phyloP scores from a whole-genome alignment of 768 basidiomycete genomes.

The Thelephora ganbajun region DNA sequence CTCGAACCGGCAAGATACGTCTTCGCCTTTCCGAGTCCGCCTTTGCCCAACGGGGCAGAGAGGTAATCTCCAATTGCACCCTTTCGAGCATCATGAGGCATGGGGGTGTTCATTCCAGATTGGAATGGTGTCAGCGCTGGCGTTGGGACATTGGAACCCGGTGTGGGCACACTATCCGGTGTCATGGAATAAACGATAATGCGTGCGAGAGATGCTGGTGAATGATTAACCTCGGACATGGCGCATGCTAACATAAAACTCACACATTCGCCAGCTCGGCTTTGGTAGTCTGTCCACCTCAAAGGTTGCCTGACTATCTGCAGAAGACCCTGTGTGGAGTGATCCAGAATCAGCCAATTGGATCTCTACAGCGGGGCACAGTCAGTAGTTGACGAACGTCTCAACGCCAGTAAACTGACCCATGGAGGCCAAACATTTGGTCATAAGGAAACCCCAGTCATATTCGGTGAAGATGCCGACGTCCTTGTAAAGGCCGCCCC shows the following conservation, averaged over 20 bases:
- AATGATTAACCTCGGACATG: conserved; percentile 6
- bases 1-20: conserved; percentile 73
- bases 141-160: conserved; percentile 51
- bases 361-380: conserved; percentile 34
- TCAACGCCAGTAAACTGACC: conserved; percentile 26
- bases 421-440: conserved; percentile 76
- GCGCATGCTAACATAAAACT: conserved; percentile 13
- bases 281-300: conserved; percentile 64
- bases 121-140: conserved; percentile 61
- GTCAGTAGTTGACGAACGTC: not conserved
- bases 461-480: conserved; percentile 76
- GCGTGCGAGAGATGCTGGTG: conserved; percentile 59
- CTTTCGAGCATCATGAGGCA: conserved; percentile 23
- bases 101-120: conserved; percentile 48
- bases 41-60: conserved; percentile 40
- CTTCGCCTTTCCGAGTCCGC: conserved; percentile 24
- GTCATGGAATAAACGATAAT: conserved; percentile 88
- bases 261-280: conserved; percentile 60
- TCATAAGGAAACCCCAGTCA: conserved; percentile 80
- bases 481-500: conserved; percentile 38
- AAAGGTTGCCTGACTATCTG: conserved; percentile 59
- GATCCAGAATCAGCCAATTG: conserved; percentile 62
- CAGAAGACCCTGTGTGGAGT: conserved; percentile 59
- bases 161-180: conserved; percentile 40
- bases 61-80: conserved; percentile 41